These are phyloP conservation scores for Lasiosphaeriaceae sp. DNA, from an alignment of 495 filamentous ascomycete species.

Conservation along the genomic window DNA sequence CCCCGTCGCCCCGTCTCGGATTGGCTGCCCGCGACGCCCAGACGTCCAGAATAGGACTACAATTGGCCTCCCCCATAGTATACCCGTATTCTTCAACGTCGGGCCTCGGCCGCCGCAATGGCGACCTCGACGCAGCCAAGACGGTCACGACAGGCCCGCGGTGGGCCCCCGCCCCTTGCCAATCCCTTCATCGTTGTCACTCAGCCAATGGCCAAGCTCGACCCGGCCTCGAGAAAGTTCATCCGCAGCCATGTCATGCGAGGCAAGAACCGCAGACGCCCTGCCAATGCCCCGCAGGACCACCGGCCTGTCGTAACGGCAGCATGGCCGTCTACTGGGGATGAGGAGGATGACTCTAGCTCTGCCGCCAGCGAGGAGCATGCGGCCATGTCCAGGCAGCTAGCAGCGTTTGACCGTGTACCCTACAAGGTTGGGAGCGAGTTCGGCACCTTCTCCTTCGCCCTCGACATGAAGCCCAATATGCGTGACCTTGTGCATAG, in stretches of 20 bases:
- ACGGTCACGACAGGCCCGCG: neutral
- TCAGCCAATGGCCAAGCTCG: slow-evolving; percentile 9
- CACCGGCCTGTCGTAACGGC: neutral
- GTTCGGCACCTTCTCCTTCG: neutral
- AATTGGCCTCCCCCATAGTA: too few relatives aligned
- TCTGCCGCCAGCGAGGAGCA: too few relatives aligned
- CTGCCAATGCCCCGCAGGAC: neutral
- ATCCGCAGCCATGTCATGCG: slow-evolving; percentile 26
- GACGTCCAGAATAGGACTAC: too few relatives aligned
- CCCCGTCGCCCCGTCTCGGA: too few relatives aligned
- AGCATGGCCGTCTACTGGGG: neutral
- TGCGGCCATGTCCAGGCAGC: too few relatives aligned
- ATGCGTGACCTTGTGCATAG: neutral
- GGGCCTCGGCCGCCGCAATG: too few relatives aligned
- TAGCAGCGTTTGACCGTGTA: too few relatives aligned
- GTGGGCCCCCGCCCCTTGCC: neutral
- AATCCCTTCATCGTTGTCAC: slow-evolving; percentile 18
- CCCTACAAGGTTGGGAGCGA: slow-evolving; percentile 6
- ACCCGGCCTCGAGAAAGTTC: slow-evolving; percentile 7
- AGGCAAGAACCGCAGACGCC: slow-evolving; percentile 19
- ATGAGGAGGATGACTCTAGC: neutral
- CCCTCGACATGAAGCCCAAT: neutral
- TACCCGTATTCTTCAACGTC: too few relatives aligned
- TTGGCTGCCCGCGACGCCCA: too few relatives aligned
- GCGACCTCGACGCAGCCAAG: too few relatives aligned